phyloP scores from a whole-genome alignment of 2,329 filamentous ascomycete species.

The Ceratocystis colombiana region DNA sequence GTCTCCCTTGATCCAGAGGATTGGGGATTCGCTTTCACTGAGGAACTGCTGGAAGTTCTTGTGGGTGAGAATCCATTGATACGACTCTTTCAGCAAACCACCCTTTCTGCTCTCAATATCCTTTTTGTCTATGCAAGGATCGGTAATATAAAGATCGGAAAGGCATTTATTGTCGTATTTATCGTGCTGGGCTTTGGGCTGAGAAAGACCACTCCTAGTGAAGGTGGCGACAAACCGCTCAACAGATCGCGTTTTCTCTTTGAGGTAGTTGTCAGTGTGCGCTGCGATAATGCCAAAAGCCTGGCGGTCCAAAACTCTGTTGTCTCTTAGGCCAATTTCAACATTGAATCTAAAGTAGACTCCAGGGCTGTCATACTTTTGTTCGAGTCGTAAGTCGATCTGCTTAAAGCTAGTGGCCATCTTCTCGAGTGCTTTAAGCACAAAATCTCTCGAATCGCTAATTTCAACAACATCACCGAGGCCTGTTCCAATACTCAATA shows the following conservation, averaged over 20 bases:
- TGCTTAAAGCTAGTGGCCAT: not conserved
- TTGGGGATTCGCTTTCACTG: no score
- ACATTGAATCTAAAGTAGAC: constrained; percentile 30
- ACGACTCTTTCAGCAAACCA: no score
- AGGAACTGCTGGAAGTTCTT: no score
- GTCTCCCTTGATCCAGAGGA: no score
- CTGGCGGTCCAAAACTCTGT: constrained; percentile 29
- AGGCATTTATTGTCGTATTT: no score
- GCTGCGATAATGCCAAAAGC: constrained; percentile 27
- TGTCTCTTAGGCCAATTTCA: constrained; percentile 28
- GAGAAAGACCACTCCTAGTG: no score
- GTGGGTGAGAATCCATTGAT: no score
- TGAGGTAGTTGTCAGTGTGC: constrained; percentile 25
- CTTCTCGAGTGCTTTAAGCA: not conserved
- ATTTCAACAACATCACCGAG: constrained; percentile 27
- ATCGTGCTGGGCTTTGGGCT: no score
- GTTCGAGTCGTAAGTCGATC: constrained; percentile 10
- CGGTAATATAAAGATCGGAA: no score
- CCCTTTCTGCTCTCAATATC: no score
- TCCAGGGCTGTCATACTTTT: constrained; percentile 25
- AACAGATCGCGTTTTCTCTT: no score
- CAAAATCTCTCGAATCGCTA: constrained; percentile 13
- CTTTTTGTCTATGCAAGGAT: no score
- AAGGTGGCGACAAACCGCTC: not conserved
- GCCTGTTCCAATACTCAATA: constrained; percentile 30